phyloP scores from a whole-genome alignment of 1,139 yeast species.

The Sugiyamaella paludigena region DNA sequence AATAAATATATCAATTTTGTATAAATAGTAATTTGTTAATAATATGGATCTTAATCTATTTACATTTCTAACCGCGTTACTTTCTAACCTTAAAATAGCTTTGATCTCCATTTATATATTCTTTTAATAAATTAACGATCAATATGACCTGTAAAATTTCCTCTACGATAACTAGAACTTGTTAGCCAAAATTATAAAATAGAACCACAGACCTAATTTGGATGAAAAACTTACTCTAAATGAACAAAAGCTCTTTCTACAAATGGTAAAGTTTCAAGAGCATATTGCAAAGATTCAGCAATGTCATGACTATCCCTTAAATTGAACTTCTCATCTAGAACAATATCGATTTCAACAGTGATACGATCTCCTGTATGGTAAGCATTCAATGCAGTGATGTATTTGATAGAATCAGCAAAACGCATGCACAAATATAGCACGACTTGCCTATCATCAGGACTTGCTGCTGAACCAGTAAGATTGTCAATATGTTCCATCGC shows the following conservation, averaged over 20 bases:
- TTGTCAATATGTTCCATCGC: slow-evolving; percentile 73
- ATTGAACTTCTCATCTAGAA: slow-evolving; percentile 52
- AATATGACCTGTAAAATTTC: slow-evolving; percentile 41
- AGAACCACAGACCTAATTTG: not conserved
- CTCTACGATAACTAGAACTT: slow-evolving; percentile 41
- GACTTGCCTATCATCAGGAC: slow-evolving; percentile 60
- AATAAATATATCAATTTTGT: no score
- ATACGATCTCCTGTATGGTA: slow-evolving; percentile 78
- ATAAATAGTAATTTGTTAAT: no score
- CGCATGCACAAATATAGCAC: slow-evolving; percentile 64
- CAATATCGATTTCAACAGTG: slow-evolving; percentile 73
- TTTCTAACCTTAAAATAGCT: no score
- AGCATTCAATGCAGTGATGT: slow-evolving; percentile 64
- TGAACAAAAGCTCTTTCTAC: slow-evolving; percentile 84
- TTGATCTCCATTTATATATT: no score
- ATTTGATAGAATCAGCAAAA: slow-evolving; percentile 65
- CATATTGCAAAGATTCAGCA: slow-evolving; percentile 78
- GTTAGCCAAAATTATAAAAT: not conserved
- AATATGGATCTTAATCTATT: no score
- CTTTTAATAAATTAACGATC: slow-evolving; percentile 19
- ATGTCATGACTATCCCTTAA: slow-evolving; percentile 74
- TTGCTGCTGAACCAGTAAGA: slow-evolving; percentile 72
- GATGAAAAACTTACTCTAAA: slow-evolving; percentile 44
- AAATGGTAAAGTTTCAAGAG: slow-evolving; percentile 70
- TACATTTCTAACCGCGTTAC: no score